Percentiles rank a stretch among this genome's conserved stretches.
Evolutionary conservation across 495 filamentous ascomycete species (phyloP).

Genomic region (Penicillium coprophilum): DNA sequence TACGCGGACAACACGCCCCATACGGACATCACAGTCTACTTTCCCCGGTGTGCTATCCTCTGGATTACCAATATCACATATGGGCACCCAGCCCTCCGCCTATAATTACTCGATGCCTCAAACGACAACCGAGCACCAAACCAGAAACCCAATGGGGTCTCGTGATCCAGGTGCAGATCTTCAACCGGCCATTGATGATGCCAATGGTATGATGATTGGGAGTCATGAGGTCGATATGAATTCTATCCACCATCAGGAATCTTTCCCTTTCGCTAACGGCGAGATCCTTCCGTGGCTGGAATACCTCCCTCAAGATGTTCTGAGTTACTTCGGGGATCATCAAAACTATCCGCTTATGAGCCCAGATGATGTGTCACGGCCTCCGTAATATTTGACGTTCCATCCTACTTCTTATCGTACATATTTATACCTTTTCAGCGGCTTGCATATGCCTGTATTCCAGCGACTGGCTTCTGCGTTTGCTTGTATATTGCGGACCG

Average conservation of each 20-base stretch:
- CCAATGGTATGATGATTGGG: conserved; percentile 62
- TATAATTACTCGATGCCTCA: conserved; percentile 32
- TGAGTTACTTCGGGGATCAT: conserved; percentile 54
- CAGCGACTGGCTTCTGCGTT: conserved; percentile 14
- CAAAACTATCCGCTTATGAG: conserved; percentile 41
- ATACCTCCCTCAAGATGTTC: conserved; percentile 63
- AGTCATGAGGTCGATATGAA: conserved; percentile 69
- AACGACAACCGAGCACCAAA: conserved; percentile 38
- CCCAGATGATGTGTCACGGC: conserved; percentile 31
- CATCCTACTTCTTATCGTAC: conserved; percentile 18
- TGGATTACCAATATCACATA: conserved; percentile 37
- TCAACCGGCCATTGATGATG: conserved; percentile 38
- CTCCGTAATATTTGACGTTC: conserved; percentile 20
- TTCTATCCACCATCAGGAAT: conserved; percentile 41
- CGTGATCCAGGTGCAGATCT: conserved; percentile 24
- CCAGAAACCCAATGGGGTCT: conserved; percentile 40
- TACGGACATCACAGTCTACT: conserved; percentile 47
- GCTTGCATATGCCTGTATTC: conserved; percentile 16
- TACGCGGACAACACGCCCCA: conserved; percentile 32
- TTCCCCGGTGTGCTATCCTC: conserved; percentile 35
- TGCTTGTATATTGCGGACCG: neutral
- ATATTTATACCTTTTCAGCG: conserved; percentile 19
- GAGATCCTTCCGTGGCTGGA: conserved; percentile 69
- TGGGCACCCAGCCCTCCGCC: conserved; percentile 22
- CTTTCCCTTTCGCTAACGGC: conserved; percentile 47